Conservation (phyloP, 2,329 filamentous ascomycete genomes). For the Sphaerulina vaccinii region DNA sequence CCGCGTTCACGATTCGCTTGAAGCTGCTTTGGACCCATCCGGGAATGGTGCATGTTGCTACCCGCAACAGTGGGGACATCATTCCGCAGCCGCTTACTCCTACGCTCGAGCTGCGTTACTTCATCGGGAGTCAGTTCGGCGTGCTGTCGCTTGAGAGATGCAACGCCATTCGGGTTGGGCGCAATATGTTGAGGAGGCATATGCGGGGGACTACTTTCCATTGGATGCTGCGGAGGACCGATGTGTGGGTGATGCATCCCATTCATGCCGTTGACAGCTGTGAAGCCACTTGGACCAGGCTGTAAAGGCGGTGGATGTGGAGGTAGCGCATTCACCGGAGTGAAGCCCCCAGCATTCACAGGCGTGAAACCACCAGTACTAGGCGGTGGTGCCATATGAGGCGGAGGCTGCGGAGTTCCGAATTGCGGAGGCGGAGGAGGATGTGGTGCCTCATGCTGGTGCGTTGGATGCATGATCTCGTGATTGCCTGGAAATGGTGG, state of each 20-base stretch:
- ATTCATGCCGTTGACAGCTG: slow-evolving; percentile 57
- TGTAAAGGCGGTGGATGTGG: slow-evolving; percentile 24
- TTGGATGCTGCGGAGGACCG: slow-evolving; percentile 27
- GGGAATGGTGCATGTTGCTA: slow-evolving; percentile 93
- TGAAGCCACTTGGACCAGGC: slow-evolving; percentile 48
- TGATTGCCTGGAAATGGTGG: slow-evolving; percentile 19
- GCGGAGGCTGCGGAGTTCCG: slow-evolving; percentile 41
- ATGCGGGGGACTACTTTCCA: slow-evolving; percentile 53
- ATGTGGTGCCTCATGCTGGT: slow-evolving; percentile 17
- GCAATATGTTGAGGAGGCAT: slow-evolving; percentile 25
- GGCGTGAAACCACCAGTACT: slow-evolving; percentile 69
- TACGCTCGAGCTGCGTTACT: slow-evolving; percentile 54
- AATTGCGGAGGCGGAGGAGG: slow-evolving; percentile 46
- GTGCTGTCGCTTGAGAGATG: slow-evolving; percentile 70
- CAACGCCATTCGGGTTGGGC: slow-evolving; percentile 29
- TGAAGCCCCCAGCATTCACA: slow-evolving; percentile 65
- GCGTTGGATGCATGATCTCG: slow-evolving; percentile 29
- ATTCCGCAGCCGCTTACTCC: slow-evolving; percentile 92
- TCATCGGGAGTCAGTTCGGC: slow-evolving; percentile 42
- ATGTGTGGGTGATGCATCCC: slow-evolving; percentile 37
- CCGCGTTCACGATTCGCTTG: slow-evolving; percentile 56
- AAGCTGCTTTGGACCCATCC: slow-evolving; percentile 71
- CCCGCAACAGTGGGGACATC: slow-evolving; percentile 81
- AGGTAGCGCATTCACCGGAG: slow-evolving; percentile 60
- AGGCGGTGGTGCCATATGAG: slow-evolving; percentile 49